Base-by-base conservation (phyloP, 805 yeast species). In the Suhomyces tanzawaensis region DNA sequence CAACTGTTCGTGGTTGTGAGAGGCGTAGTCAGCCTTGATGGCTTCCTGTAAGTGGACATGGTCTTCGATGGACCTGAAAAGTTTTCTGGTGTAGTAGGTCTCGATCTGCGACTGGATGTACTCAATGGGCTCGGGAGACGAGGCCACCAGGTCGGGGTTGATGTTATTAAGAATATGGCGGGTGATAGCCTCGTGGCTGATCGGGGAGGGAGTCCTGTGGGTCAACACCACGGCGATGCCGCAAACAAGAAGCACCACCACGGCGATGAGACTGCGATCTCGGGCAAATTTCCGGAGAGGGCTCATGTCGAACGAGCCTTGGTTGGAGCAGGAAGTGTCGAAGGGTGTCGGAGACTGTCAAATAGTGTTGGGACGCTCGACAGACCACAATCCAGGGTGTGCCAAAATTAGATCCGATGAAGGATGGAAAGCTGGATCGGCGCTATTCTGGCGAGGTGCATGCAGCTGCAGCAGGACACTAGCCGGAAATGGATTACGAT, bases 11-110 rank as follows among this genome's bases (percentile, higher is more conserved):
- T 32, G 19, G 29, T 43, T 15, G 4, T 27, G 16, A 5, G 21
- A 19, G 6, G 34, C 15, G 17, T 26, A 43, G 5, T 30, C 29
- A 18, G 22, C 18, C 32, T 27, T 23, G 19, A 43, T n/a, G 8
- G 31, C 15, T 3, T 37, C 36, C 14, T 32, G 21, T 28, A 36
- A 22, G 15, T 27, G 16, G 21, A 29, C 23, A 18, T 22, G 25
- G 15, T 31, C 21, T 12, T 34, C 36, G 29, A 43, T 32, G 23
- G 29, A 14, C 16, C 29, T 19, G 30, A 37, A 32, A 15, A 43
- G 38, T 27, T 27, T 9, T 16, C 29, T 23, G 18, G 42, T 34
- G 30, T 36, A 43, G 18, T 33, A 38, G 15, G 30, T 23, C n/a
- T 38, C 38, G 26, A 42, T 27, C 12, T 25, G 34, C n/a, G 13